Evolutionary conservation across 2,329 filamentous ascomycete genomes (phyloP).

Genomic region (Stromatinia cepivora): DNA sequence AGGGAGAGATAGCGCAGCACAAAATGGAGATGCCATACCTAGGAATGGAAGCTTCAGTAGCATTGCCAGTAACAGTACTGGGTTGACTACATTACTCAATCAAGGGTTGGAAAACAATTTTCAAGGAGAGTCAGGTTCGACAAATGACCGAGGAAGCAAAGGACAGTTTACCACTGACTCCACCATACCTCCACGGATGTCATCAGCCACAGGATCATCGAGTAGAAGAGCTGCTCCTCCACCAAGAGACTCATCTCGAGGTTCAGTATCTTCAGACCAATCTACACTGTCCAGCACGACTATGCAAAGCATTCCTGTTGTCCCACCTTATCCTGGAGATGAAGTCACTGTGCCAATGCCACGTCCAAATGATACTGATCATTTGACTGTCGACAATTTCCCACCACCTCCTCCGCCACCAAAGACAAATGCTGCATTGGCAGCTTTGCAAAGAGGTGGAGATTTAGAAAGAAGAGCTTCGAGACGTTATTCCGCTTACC

Average conservation of each 20-base stretch:
- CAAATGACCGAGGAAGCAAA: conserved; percentile 31
- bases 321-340: conserved; percentile 69
- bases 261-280: conserved; percentile 56
- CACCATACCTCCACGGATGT: conserved; percentile 50
- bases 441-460: conserved; percentile 85
- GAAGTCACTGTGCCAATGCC: conserved; percentile 52
- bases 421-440: conserved; percentile 84
- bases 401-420: conserved; percentile 78
- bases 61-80: conserved; percentile 56
- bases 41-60: conserved; percentile 59
- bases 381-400: conserved; percentile 57
- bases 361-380: conserved; percentile 45
- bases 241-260: conserved; percentile 53
- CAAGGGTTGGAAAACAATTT: conserved; percentile 48
- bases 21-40: conserved; percentile 35
- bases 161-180: conserved; percentile 36
- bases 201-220: conserved; percentile 32
- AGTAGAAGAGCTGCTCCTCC: conserved; percentile 33
- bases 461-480: conserved; percentile 92
- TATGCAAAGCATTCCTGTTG: conserved; percentile 73
- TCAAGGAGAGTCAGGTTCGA: conserved; percentile 27
- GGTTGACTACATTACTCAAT: conserved; percentile 58
- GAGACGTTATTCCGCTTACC: conserved; percentile 90
- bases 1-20: conserved; percentile 47
- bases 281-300: conserved; percentile 72